Percentiles rank a stretch among this genome's conserved stretches.
These are phyloP conservation scores for Cenchrus fungigraminus DNA, from an alignment of 176 grass and related monocot genomes.

Conservation along the genomic window DNA sequence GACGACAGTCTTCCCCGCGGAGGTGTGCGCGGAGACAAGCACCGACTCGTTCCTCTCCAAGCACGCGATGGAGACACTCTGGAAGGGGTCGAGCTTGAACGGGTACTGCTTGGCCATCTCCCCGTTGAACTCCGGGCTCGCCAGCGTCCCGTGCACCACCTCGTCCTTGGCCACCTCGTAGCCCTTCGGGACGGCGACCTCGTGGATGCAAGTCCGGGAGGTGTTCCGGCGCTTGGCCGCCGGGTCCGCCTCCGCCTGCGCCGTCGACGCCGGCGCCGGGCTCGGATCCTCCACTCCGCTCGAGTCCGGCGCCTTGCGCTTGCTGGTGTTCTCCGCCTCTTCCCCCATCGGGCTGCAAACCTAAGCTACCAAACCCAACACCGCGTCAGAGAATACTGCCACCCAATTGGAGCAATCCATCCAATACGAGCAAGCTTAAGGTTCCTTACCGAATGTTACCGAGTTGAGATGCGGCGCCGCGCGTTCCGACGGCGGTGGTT, in stretches of 20 bases:
- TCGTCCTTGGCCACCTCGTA: constrained; percentile 66
- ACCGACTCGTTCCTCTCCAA: constrained; percentile 90
- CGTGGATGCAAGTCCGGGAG: constrained; percentile 81
- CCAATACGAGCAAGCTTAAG: not conserved
- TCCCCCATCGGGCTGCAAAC: constrained; percentile 42
- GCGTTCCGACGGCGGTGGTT: not conserved
- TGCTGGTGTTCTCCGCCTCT: constrained; percentile 39
- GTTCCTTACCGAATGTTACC: not conserved
- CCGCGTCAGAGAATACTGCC: not conserved
- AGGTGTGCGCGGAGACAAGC: constrained; percentile 93
- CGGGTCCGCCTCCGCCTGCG: constrained; percentile 31
- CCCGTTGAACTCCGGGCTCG: constrained; percentile 63
- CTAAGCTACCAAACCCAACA: not conserved
- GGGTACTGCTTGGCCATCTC: constrained; percentile 96
- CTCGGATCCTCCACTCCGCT: constrained; percentile 12
- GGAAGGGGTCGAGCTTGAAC: constrained; percentile 95
- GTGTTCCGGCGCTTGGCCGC: constrained; percentile 71
- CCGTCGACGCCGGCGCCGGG: not conserved
- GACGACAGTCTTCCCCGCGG: constrained; percentile 88
- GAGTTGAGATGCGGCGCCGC: not conserved
- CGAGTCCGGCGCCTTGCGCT: constrained; percentile 51
- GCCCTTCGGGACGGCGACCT: constrained; percentile 75
- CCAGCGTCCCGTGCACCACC: constrained; percentile 67
- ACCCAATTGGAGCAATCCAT: not conserved
- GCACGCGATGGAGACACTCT: constrained; percentile 83